Evolutionary conservation across 2,329 filamentous ascomycete genomes (phyloP), one percentile per base, ranked within the genome.

Genomic region (Penicillium rolfsii): DNA sequence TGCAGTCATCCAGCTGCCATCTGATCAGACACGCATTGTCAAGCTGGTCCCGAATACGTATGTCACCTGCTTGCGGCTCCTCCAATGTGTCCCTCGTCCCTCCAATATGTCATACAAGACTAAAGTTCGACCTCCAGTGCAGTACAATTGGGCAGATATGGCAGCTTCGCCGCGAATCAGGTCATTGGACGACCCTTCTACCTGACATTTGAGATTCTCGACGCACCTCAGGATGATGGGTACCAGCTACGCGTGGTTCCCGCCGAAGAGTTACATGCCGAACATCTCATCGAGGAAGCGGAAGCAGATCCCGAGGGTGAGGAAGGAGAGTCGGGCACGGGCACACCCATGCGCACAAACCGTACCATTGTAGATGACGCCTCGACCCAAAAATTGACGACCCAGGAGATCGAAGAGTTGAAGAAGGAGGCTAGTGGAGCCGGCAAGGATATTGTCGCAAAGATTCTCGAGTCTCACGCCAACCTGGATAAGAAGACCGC

Each of bases 401-500:
- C 88, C 78, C 82, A 84, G 24, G 89, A 91, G 72, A 91, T 91
- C 55, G 89, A 91, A 71, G 84, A 85, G 66, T 77, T 91, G 65
- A 91, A 91, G 75, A 85, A 84, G 70, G 83, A 92, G 59, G 90
- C 89, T 11, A 87, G 88, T 3, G 89, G 89, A 5, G 91, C 91
- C 0, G 94, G 93, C 12, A 90, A 91, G 74, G 93, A 96, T 55
- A 85, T 99, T 52, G 95, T 99, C 65, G 89, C 91, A n/a, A 96
- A 93, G 78, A 87, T 99, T 28, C 85, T 99, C 77, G 84, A 93
- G 33, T 95, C 93, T 46, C 95, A 99, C 76, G 89, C 91, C 19
- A 91, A 89, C 1, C 84, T 99, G 46, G 93, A 96, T 67, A 90
- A 98, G 79, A 99, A 99, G 83, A 98, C 95, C 0, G 84, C 88